Conservation (phyloP, 2,329 filamentous ascomycete genomes). For the Xylaria sp. region DNA sequence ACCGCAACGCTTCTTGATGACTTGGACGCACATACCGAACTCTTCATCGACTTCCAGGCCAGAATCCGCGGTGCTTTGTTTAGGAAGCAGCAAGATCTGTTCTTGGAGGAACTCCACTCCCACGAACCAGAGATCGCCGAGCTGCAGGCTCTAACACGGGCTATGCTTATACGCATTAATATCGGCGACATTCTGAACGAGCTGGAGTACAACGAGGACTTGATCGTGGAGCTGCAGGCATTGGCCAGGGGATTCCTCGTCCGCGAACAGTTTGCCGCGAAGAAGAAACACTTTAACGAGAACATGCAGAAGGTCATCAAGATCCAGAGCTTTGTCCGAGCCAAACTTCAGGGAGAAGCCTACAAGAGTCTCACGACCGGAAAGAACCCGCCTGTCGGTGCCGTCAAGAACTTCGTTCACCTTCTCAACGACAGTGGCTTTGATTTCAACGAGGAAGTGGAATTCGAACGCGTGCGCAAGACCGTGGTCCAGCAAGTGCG, state of each 20-base stretch:
- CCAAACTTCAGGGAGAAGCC: constrained; percentile 91
- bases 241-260: constrained; percentile 68
- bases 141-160: constrained; percentile 71
- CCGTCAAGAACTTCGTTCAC: constrained; percentile 97
- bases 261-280: constrained; percentile 71
- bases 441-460: constrained; percentile 97
- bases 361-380: constrained; percentile 96
- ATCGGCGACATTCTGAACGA: constrained; percentile 70
- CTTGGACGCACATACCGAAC: constrained; percentile 52
- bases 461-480: constrained; percentile 91
- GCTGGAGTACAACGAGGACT: constrained; percentile 78
- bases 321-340: constrained; percentile 93
- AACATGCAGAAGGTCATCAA: constrained; percentile 99
- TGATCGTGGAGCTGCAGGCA: constrained; percentile 68
- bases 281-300: constrained; percentile 81
- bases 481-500: constrained; percentile 95
- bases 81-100: constrained; percentile 53
- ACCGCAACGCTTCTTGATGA: constrained; percentile 46
- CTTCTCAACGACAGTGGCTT: constrained; percentile 97
- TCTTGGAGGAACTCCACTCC: constrained; percentile 65
- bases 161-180: constrained; percentile 69
- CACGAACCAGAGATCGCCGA: constrained; percentile 61
- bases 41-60: constrained; percentile 61
- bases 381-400: constrained; percentile 93
- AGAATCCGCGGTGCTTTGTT: constrained; percentile 59